Evolutionary conservation across 2,329 filamentous ascomycete genomes (phyloP).

Genomic region (Cladosporium sp.): DNA sequence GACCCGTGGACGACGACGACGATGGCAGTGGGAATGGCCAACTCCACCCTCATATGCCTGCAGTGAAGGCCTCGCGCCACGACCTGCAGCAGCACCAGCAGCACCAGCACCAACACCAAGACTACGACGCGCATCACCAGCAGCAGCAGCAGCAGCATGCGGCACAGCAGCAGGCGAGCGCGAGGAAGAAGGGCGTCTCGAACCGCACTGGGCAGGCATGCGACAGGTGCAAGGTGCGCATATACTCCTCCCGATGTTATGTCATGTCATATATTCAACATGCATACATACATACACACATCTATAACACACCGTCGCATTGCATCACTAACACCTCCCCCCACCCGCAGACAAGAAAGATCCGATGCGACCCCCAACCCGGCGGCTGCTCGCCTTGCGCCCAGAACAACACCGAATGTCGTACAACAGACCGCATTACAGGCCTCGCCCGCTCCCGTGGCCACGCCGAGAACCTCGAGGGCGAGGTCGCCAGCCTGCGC

Average conservation of each 20-base stretch:
- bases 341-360: constrained; percentile 69
- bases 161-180: constrained; percentile 20
- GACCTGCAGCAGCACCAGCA: constrained; percentile 1
- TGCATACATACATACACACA: background rate
- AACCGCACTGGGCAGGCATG: constrained; percentile 78
- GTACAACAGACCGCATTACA: constrained; percentile 83
- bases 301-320: background rate
- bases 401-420: constrained; percentile 74
- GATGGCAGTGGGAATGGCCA: background rate
- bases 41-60: constrained; percentile 6
- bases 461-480: constrained; percentile 74
- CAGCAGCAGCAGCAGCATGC: constrained; percentile 3
- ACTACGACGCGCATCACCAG: constrained; percentile 8
- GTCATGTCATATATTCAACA: background rate
- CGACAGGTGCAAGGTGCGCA: constrained; percentile 78
- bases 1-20: constrained; percentile 28
- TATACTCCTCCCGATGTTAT: background rate
- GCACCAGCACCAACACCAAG: background rate
- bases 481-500: constrained; percentile 67
- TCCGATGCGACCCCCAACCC: constrained; percentile 77
- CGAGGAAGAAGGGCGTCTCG: constrained; percentile 53
- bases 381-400: constrained; percentile 81
- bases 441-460: constrained; percentile 77
- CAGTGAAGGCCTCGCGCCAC: constrained; percentile 12
- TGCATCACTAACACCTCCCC: background rate